Evolutionary conservation across 495 filamentous ascomycete species (phyloP).

Genomic region (Poronia punctata): DNA sequence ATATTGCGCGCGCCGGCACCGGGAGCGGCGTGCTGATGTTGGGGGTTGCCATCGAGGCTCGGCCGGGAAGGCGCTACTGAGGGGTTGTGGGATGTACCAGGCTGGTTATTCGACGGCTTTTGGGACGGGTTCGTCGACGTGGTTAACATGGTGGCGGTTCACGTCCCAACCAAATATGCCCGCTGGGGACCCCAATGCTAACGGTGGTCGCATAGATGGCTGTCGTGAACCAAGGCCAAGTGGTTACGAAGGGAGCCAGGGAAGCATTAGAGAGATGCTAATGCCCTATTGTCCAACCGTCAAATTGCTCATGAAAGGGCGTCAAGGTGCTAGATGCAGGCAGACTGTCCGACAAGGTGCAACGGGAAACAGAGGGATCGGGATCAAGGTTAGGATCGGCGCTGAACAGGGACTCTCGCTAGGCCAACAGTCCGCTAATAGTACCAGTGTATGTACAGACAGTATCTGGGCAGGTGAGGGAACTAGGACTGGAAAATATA

Average conservation of each 20-base stretch:
- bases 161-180: conserved; percentile 50
- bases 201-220: conserved; percentile 15
- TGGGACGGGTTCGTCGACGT: conserved; percentile 66
- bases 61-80: conserved; percentile 24
- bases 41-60: conserved; percentile 46
- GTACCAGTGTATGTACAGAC: too few relatives aligned
- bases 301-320: too few relatives aligned
- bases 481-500: too few relatives aligned
- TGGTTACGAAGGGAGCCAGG: conserved; percentile 1
- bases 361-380: too few relatives aligned
- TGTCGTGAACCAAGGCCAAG: conserved; percentile 1
- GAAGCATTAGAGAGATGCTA: conserved; percentile 1
- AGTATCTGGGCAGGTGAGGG: too few relatives aligned
- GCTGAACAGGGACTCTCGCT: too few relatives aligned
- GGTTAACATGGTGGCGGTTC: conserved; percentile 52
- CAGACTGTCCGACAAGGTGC: too few relatives aligned
- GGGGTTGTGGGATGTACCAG: conserved; percentile 30
- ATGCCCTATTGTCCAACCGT: background rate
- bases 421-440: too few relatives aligned
- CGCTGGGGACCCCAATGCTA: conserved; percentile 22
- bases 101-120: conserved; percentile 55
- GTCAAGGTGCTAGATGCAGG: too few relatives aligned
- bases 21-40: conserved; percentile 37
- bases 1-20: conserved; percentile 40
- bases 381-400: too few relatives aligned